Conservation (phyloP, 1,284 basidiomycete genomes). For the Austroboletus niveus region DNA sequence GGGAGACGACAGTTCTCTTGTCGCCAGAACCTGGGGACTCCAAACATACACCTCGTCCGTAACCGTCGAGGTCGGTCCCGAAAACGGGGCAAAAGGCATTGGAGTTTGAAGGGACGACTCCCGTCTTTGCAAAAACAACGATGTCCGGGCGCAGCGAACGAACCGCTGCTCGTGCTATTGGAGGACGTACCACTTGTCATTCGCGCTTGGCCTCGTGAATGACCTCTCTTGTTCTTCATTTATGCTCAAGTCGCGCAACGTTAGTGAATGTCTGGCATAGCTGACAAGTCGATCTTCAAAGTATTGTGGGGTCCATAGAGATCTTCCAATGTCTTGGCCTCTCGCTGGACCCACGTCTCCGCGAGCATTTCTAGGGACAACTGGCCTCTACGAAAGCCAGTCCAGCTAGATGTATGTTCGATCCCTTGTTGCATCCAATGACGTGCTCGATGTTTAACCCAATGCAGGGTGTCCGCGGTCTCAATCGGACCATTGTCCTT, state of each 20-base stretch:
- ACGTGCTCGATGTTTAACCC: constrained; percentile 40
- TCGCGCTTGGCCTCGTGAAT: constrained; percentile 44
- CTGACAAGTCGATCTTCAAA: neutral
- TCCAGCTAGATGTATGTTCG: constrained; percentile 39
- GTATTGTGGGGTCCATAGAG: constrained; percentile 29
- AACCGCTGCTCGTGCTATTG: constrained; percentile 13
- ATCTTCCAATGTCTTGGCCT: constrained; percentile 38
- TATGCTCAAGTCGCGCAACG: constrained; percentile 29
- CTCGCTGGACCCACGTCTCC: constrained; percentile 38
- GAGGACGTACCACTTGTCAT: constrained; percentile 37
- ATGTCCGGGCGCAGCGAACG: constrained; percentile 15
- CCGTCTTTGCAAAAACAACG: constrained; percentile 22
- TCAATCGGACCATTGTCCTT: constrained; percentile 6
- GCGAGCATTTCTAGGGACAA: constrained; percentile 18
- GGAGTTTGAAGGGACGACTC: constrained; percentile 6
- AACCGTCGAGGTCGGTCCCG: constrained; percentile 3
- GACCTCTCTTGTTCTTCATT: constrained; percentile 52
- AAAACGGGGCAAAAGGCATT: constrained; percentile 13
- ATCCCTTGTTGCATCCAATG: constrained; percentile 2
- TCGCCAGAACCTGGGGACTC: constrained; percentile 24
- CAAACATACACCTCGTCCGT: constrained; percentile 17
- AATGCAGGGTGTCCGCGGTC: constrained; percentile 42
- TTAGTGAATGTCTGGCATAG: constrained; percentile 25
- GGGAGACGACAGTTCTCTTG: constrained; percentile 5
- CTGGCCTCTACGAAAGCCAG: constrained; percentile 10